Percentiles rank a stretch among this genome's conserved stretches.
phyloP scores from a whole-genome alignment of 148 eudicot species.

The Rhododendron molle region DNA sequence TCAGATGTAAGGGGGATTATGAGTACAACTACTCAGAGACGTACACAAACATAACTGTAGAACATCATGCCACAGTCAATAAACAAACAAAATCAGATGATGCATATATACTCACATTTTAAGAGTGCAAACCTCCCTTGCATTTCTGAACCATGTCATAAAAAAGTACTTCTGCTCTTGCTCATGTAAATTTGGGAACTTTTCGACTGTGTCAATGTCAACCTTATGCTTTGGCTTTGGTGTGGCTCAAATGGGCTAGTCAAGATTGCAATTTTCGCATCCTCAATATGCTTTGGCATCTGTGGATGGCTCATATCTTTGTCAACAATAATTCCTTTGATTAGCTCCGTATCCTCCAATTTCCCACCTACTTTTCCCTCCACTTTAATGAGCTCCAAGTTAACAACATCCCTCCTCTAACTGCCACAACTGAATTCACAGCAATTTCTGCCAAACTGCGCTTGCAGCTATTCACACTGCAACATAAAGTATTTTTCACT shows the following conservation, averaged over 20 bases:
- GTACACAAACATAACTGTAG: background rate
- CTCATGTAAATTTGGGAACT: slow-evolving; percentile 79
- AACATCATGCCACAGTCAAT: background rate
- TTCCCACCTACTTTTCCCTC: slow-evolving; percentile 98
- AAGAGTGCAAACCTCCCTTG: slow-evolving; percentile 48
- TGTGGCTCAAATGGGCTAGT: slow-evolving; percentile 98
- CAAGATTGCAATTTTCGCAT: slow-evolving; percentile 89
- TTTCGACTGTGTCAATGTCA: slow-evolving; percentile 94
- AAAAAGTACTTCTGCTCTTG: slow-evolving; percentile 51
- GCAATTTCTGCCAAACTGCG: slow-evolving; percentile 95
- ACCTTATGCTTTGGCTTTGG: slow-evolving; percentile 99
- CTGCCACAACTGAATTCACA: slow-evolving; percentile 91
- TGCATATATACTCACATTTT: background rate
- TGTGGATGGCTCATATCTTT: slow-evolving; percentile 99
- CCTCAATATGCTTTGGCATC: slow-evolving; percentile 87
- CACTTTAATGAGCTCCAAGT: slow-evolving; percentile 86
- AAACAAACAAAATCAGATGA: background rate
- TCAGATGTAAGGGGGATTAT: background rate
- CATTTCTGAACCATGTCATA: slow-evolving; percentile 91
- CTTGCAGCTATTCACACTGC: slow-evolving; percentile 95
- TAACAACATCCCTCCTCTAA: slow-evolving; percentile 94
- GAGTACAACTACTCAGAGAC: background rate
- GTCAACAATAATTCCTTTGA: slow-evolving; percentile 93
- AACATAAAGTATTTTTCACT: slow-evolving; percentile 12
- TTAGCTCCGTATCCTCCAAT: slow-evolving; percentile 92